These are phyloP conservation scores for Boletus patriciae DNA, from an alignment of 768 basidiomycete species.

Conservation along the genomic window DNA sequence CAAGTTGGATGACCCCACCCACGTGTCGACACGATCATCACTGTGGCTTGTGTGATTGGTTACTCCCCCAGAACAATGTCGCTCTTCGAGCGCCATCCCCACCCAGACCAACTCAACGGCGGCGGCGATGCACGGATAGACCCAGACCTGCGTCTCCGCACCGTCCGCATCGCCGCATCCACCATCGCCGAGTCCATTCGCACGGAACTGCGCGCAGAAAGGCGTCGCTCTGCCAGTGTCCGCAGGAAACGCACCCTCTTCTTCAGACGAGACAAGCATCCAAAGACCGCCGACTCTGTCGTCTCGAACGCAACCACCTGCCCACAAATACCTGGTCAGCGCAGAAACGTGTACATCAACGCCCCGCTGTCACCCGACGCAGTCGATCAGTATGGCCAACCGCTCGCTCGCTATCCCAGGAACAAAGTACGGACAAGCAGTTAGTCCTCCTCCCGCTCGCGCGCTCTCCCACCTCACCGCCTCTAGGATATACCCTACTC, in stretches of 20 bases:
- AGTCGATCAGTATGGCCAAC: constrained; percentile 72
- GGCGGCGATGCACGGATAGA: constrained; percentile 73
- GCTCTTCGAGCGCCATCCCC: constrained; percentile 39
- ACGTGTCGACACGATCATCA: no score
- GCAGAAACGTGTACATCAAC: constrained; percentile 84
- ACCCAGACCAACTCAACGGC: constrained; percentile 45
- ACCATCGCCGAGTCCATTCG: no score
- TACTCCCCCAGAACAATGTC: constrained; percentile 38
- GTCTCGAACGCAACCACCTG: constrained; percentile 27
- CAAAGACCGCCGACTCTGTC: constrained; percentile 33
- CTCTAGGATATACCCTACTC: constrained; percentile 80
- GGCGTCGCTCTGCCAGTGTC: no score
- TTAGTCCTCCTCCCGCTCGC: constrained; percentile 41
- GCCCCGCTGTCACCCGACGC: constrained; percentile 62
- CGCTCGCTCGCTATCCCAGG: constrained; percentile 70
- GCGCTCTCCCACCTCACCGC: not conserved
- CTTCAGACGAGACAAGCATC: constrained; percentile 60
- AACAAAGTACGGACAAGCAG: constrained; percentile 96
- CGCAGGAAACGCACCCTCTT: constrained; percentile 49
- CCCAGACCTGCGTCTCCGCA: constrained; percentile 82
- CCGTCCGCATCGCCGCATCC: constrained; percentile 90
- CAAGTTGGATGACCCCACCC: no score
- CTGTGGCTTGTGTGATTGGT: no score
- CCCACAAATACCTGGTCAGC: constrained; percentile 45
- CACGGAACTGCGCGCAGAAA: constrained; percentile 66